phyloP scores from a whole-genome alignment of 495 filamentous ascomycete species.

The Tuber brumale region DNA sequence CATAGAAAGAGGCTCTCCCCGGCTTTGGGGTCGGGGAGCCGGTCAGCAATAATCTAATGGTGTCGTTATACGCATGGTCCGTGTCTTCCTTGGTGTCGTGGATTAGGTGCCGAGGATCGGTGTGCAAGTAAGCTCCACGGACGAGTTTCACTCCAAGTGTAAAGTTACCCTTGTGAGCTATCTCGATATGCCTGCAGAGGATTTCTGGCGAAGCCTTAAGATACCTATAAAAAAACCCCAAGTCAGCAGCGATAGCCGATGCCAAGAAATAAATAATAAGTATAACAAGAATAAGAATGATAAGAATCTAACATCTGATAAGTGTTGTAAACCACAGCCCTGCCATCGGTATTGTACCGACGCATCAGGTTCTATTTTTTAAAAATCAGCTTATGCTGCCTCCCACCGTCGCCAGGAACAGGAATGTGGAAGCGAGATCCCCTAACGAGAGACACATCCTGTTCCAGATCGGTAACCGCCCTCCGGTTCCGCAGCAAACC shows the following conservation, averaged over 20 bases:
- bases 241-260: neutral
- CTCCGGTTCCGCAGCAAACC: neutral
- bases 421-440: conserved; percentile 15
- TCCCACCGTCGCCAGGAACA: neutral
- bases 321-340: conserved; percentile 64
- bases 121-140: conserved; percentile 78
- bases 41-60: conserved; percentile 30
- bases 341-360: conserved; percentile 62
- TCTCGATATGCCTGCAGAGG: conserved; percentile 60
- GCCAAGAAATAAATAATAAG: neutral
- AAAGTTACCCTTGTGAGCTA: conserved; percentile 61
- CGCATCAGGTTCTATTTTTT: conserved; percentile 29
- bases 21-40: conserved; percentile 16
- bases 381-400: neutral
- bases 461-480: neutral
- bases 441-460: conserved; percentile 8
- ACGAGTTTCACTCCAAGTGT: conserved; percentile 87
- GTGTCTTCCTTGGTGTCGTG: conserved; percentile 79
- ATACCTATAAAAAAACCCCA: conserved; percentile 18
- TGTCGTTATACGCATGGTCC: conserved; percentile 52
- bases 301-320: conserved; percentile 60
- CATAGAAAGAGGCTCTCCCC: conserved; percentile 18
- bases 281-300: too few relatives aligned
- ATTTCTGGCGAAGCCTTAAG: conserved; percentile 62
- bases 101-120: conserved; percentile 71